These are phyloP conservation scores for Colletotrichum camelliae DNA, from an alignment of 2,329 filamentous ascomycete species.

Conservation along the genomic window DNA sequence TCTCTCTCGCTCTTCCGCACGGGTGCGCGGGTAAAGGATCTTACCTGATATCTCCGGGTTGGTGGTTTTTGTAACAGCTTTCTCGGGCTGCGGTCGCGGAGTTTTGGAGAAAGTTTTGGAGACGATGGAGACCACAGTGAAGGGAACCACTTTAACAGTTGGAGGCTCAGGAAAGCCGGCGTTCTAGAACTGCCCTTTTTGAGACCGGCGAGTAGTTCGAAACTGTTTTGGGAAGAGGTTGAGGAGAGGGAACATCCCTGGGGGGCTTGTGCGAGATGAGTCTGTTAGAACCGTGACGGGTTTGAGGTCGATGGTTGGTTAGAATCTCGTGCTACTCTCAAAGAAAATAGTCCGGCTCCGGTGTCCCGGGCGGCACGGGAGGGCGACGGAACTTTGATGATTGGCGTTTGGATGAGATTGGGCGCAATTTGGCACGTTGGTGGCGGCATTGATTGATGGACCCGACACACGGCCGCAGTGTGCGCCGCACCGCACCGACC, in stretches of 20 bases:
- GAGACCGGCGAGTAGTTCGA: background rate
- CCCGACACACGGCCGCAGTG: background rate
- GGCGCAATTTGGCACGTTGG: background rate
- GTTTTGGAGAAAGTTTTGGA: background rate
- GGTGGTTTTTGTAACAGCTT: background rate
- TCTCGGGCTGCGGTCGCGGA: background rate
- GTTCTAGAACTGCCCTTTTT: background rate
- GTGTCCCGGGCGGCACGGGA: conserved; percentile 8
- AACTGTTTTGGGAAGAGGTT: background rate
- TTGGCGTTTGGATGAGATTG: background rate
- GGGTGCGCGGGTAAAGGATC: background rate
- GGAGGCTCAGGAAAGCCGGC: background rate
- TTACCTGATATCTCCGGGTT: background rate
- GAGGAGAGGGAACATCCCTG: background rate
- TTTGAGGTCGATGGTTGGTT: background rate
- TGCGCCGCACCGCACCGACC: background rate
- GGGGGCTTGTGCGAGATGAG: background rate
- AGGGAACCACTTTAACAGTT: background rate
- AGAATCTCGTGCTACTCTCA: background rate
- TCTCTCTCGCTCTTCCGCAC: background rate
- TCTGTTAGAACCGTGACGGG: background rate
- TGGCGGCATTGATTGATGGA: background rate
- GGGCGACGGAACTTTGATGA: background rate
- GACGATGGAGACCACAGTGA: background rate
- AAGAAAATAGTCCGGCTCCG: background rate